A percentile compares a stretch with the other conserved stretches of the same genome.
Evolutionary conservation across 2,329 filamentous ascomycete genomes (phyloP).

Genomic region (Rhinocladiella similis): DNA sequence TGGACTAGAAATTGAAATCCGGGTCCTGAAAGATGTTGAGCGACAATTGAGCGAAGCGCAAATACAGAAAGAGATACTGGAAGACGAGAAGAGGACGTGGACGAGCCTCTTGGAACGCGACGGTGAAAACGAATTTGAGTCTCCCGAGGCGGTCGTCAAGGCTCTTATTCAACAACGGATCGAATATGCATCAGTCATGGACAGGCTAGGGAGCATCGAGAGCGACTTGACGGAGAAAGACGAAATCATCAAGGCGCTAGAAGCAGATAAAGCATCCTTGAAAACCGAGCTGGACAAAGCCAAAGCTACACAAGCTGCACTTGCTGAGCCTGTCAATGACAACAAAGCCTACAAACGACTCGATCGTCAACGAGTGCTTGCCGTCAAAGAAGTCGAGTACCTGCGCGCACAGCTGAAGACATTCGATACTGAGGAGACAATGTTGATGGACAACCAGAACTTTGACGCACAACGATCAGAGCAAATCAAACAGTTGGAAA

Average conservation of each 20-base stretch:
- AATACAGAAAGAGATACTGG: constrained; percentile 79
- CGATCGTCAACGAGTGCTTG: constrained; percentile 81
- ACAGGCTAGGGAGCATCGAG: constrained; percentile 75
- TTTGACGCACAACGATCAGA: constrained; percentile 68
- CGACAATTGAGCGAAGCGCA: constrained; percentile 75
- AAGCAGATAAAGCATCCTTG: constrained; percentile 67
- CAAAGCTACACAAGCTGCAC: constrained; percentile 50
- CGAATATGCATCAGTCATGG: constrained; percentile 75
- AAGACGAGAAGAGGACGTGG: constrained; percentile 88
- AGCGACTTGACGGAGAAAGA: constrained; percentile 78
- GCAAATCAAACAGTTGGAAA: constrained; percentile 78
- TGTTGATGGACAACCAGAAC: constrained; percentile 71
- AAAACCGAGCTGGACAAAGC: constrained; percentile 70
- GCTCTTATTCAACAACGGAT: constrained; percentile 81
- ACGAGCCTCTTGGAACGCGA: constrained; percentile 77
- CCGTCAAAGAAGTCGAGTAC: constrained; percentile 91
- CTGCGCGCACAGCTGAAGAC: constrained; percentile 88
- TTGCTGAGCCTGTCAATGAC: constrained; percentile 42
- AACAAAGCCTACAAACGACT: constrained; percentile 70
- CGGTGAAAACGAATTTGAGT: constrained; percentile 72
- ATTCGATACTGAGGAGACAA: constrained; percentile 82
- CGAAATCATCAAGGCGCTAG: constrained; percentile 68
- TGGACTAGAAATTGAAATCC: constrained; percentile 73
- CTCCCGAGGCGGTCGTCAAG: constrained; percentile 81
- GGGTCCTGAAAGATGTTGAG: constrained; percentile 71